These are phyloP conservation scores for Yamadazyma spencermartinsiae DNA, from an alignment of 1,139 yeast genomes.

Conservation along the genomic window DNA sequence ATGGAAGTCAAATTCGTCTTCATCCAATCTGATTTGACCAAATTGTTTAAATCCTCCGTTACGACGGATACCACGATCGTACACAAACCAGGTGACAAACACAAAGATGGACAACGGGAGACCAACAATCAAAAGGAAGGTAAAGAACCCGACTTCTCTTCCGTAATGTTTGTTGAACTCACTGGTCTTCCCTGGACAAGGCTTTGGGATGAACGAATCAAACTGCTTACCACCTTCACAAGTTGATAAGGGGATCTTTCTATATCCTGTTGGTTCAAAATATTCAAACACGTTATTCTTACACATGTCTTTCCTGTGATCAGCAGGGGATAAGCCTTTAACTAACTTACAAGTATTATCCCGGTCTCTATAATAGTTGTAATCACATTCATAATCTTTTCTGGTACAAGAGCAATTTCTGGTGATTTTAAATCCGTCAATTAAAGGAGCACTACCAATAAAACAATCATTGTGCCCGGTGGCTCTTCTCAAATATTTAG, in stretches of 20 bases:
- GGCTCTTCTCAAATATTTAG: conserved; percentile 72
- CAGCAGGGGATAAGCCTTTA: conserved; percentile 66
- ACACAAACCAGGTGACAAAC: conserved; percentile 67
- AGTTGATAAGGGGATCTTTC: conserved; percentile 46
- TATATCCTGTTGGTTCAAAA: conserved; percentile 47
- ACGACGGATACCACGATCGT: conserved; percentile 77
- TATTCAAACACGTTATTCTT: conserved; percentile 56
- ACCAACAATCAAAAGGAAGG: conserved; percentile 50
- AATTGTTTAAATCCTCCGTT: conserved; percentile 78
- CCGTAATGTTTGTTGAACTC: conserved; percentile 64
- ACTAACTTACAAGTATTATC: conserved; percentile 90
- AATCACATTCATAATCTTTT: conserved; percentile 92
- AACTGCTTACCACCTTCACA: conserved; percentile 49
- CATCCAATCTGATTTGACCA: conserved; percentile 84
- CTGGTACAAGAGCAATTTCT: conserved; percentile 83
- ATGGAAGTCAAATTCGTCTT: conserved; percentile 47
- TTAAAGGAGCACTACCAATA: conserved; percentile 73
- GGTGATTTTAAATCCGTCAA: conserved; percentile 57
- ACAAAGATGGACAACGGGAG: conserved; percentile 61
- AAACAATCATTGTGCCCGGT: conserved; percentile 66
- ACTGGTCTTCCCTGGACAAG: conserved; percentile 86
- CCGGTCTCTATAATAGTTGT: conserved; percentile 63
- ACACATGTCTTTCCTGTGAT: conserved; percentile 63
- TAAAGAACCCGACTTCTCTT: conserved; percentile 55
- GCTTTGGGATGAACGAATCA: conserved; percentile 63